Evolutionary conservation across 345 rosid genomes (phyloP).

Genomic region (Turritis glabra): DNA sequence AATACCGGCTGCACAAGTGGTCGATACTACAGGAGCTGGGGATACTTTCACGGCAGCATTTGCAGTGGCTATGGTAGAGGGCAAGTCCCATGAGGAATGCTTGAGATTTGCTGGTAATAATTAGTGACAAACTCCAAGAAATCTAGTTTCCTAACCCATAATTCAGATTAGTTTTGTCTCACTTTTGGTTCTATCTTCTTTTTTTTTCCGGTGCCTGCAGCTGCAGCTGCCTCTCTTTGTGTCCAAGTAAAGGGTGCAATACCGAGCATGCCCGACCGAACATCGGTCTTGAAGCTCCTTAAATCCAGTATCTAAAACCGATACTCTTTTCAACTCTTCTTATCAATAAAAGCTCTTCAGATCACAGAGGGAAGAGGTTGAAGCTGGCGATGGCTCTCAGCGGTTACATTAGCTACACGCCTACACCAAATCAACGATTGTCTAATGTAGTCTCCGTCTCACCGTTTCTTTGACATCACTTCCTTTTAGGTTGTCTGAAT

Average conservation of each 20-base stretch:
- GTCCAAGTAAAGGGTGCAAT: conserved; percentile 96
- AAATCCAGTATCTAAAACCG: conserved; percentile 24
- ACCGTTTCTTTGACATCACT: conserved; percentile 4
- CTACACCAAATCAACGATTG: neutral
- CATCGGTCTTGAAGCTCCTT: conserved; percentile 66
- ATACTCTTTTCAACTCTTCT: neutral
- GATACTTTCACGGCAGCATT: conserved; percentile 96
- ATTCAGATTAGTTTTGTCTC: conserved; percentile 5
- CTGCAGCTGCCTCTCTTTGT: conserved; percentile 97
- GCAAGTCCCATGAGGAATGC: conserved; percentile 69
- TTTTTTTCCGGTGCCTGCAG: conserved; percentile 40
- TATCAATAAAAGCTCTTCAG: conserved; percentile 9
- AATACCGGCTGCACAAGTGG: conserved; percentile 64
- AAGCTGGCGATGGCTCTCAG: neutral
- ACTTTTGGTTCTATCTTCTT: neutral
- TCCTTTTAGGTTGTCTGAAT: conserved; percentile 5
- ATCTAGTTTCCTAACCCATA: neutral
- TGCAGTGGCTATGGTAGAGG: conserved; percentile 92
- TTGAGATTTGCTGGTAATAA: conserved; percentile 84
- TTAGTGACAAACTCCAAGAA: neutral
- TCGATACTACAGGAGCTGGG: conserved; percentile 98
- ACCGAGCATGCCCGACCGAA: conserved; percentile 87
- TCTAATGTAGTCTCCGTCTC: conserved; percentile 10
- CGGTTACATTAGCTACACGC: conserved; percentile 19
- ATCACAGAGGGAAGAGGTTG: conserved; percentile 12